Conservation (phyloP, 208 protist species). For the Leishmania turanica region DNA sequence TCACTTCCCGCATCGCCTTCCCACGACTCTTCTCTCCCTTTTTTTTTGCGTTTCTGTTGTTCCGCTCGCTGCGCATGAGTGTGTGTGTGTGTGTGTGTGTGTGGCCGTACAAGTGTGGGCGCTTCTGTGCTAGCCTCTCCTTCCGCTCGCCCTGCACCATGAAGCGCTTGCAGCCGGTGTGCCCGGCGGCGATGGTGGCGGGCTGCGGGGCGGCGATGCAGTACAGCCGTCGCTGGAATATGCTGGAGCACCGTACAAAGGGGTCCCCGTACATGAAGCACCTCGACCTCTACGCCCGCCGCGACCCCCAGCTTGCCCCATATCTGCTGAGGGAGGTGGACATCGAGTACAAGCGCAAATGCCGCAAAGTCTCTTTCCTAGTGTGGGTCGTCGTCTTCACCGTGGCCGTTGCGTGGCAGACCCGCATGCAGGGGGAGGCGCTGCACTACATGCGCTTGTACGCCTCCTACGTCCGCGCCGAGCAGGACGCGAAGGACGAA, state of each 20-base stretch:
- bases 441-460: constrained; percentile 88
- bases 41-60: neutral
- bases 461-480: constrained; percentile 58
- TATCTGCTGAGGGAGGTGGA: constrained; percentile 91
- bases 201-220: constrained; percentile 23
- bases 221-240: constrained; percentile 48
- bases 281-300: constrained; percentile 89
- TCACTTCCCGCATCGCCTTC: neutral
- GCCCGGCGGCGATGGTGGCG: neutral
- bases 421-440: constrained; percentile 74
- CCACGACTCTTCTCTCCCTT: neutral
- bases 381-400: constrained; percentile 82
- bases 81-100: neutral
- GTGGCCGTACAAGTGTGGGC: neutral
- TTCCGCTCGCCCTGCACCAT: neutral
- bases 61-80: neutral
- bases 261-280: constrained; percentile 90
- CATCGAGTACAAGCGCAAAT: constrained; percentile 91
- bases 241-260: constrained; percentile 86
- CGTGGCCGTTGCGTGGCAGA: constrained; percentile 62
- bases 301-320: constrained; percentile 87
- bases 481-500: constrained; percentile 82
- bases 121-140: neutral
- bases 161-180: constrained; percentile 9
- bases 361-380: constrained; percentile 85